Evolutionary conservation across 176 grass and related monocot genomes (phyloP).

Genomic region (Juncus inflexus): DNA sequence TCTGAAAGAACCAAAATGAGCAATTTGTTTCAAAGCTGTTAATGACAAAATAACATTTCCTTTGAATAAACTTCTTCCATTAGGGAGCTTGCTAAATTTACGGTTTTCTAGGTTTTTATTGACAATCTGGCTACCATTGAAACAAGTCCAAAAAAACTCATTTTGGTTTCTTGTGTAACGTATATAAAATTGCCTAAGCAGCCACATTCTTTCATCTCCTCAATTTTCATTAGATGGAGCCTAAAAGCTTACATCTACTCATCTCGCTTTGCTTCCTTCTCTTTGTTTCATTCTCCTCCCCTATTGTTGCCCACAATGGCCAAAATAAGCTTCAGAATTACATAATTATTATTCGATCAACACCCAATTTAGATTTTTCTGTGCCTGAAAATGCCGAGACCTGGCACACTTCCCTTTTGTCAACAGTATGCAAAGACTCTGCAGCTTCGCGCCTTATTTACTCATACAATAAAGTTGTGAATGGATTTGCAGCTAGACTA

Average conservation of each 20-base stretch:
- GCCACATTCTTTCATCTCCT: neutral
- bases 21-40: too few relatives aligned
- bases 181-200: neutral
- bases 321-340: slow-evolving; percentile 15
- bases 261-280: neutral
- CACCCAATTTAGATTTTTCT: neutral
- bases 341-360: slow-evolving; percentile 3
- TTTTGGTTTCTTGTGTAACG: slow-evolving; percentile 12
- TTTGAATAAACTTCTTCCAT: too few relatives aligned
- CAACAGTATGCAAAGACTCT: slow-evolving; percentile 44
- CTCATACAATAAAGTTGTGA: slow-evolving; percentile 62
- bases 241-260: slow-evolving; percentile 2
- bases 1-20: too few relatives aligned
- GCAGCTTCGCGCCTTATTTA: slow-evolving; percentile 49
- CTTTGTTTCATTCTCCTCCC: neutral
- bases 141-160: neutral
- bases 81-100: too few relatives aligned
- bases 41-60: too few relatives aligned
- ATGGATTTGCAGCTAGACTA: slow-evolving; percentile 62
- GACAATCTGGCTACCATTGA: too few relatives aligned
- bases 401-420: slow-evolving; percentile 63
- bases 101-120: too few relatives aligned
- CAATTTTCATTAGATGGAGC: slow-evolving; percentile 5
- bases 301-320: neutral
- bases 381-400: slow-evolving; percentile 16